phyloP scores from a whole-genome alignment of 164 flowering plant species.

The Stephania cephalantha region DNA sequence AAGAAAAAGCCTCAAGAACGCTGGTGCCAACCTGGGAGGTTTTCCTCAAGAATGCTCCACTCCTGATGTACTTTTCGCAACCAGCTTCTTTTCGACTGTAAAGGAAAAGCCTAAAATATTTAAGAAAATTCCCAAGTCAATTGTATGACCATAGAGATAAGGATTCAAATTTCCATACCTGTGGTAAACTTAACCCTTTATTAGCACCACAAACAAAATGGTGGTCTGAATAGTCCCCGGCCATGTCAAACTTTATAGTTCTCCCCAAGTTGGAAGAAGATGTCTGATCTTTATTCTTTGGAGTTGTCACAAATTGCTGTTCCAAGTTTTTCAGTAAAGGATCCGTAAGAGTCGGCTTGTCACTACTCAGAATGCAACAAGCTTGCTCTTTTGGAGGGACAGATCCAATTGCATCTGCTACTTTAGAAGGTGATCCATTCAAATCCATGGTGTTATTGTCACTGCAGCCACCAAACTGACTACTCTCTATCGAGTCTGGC shows the following conservation, averaged over 20 bases:
- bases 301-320: conserved; percentile 21
- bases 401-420: conserved; percentile 15
- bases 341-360: conserved; percentile 10
- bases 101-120: background rate
- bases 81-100: conserved; percentile 63
- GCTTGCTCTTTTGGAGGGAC: conserved; percentile 25
- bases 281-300: conserved; percentile 10
- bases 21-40: conserved; percentile 63
- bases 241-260: conserved; percentile 67
- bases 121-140: background rate
- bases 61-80: conserved; percentile 84
- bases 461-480: conserved; percentile 3
- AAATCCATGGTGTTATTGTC: conserved; percentile 1
- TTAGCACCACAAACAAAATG: conserved; percentile 46
- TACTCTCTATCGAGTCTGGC: conserved; percentile 19
- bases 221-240: conserved; percentile 61
- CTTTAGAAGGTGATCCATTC: conserved; percentile 14
- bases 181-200: conserved; percentile 33
- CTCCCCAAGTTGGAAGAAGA: conserved; percentile 12
- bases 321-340: conserved; percentile 21
- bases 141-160: background rate
- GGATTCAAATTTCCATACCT: conserved; percentile 32
- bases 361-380: conserved; percentile 17
- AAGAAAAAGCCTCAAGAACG: background rate
- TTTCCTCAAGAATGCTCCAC: conserved; percentile 77